Evolutionary conservation across 2,329 filamentous ascomycete species (phyloP), one percentile per base, ranked within the genome.

Genomic region (Neonectria neomacrospora): DNA sequence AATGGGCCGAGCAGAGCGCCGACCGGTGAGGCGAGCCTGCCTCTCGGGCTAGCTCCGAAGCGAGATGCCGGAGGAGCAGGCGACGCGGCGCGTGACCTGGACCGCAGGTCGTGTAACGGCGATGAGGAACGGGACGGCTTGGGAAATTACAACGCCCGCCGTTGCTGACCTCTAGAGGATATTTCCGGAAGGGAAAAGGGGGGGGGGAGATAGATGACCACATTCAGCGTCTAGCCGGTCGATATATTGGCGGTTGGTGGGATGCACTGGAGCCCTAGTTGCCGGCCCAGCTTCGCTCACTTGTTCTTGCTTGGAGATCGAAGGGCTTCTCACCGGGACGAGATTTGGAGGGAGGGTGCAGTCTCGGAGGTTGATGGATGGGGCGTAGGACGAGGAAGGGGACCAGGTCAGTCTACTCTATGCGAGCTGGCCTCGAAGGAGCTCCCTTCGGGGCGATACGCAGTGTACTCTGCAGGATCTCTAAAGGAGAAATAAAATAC

Each of bases 191-290:
- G n/a, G 54, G 47, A 41, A 26, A 26, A 44, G 47, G 44, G 54
- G 54, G n/a, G n/a, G n/a, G n/a, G n/a, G n/a, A n/a, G 48, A 30
- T 48, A 50, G 37, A 32, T 50, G 54, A 41, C 54, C 20, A 50
- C 23, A 30, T n/a, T n/a, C 30, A 20, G 41, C 34, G 30, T 56
- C 71, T 71, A 67, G 70, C 67, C 67, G 69, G 67, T 70, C 59
- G 55, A 41, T 45, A 55, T 65, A 41, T 57, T 23, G 28, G 39
- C 16, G 28, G 63, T 63, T 52, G 60, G 65, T 37, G 67, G 68
- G 65, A 67, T 58, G 61, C 54, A 57, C 64, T 56, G 55, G 39
- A 68, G 60, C 45, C 54, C 54, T 58, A 44, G 55, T 34, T 34
- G 28, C 54, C 61, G 57, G 53, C 55, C 58, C 61, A 56, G 65